These are phyloP conservation scores for Didymella glomerata DNA, from an alignment of 2,329 filamentous ascomycete species.

Conservation along the genomic window DNA sequence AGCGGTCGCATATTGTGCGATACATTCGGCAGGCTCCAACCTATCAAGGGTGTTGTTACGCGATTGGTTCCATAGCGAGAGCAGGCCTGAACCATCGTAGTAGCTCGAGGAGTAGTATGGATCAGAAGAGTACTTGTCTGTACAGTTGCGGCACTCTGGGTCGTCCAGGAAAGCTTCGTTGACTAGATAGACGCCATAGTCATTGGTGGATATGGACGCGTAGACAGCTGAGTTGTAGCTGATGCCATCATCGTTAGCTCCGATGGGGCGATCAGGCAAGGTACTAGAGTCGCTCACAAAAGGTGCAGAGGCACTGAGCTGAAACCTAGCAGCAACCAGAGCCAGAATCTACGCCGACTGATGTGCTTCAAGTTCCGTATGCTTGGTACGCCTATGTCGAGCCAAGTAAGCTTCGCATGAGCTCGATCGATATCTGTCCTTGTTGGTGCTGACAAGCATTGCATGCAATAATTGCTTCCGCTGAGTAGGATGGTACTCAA, in stretches of 20 bases:
- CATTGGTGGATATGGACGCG: slow-evolving; percentile 19
- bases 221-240: slow-evolving; percentile 40
- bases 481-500: slow-evolving; percentile 57
- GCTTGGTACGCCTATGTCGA: slow-evolving; percentile 32
- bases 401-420: slow-evolving; percentile 43
- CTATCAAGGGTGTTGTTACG: not conserved
- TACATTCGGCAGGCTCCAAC: not conserved
- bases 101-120: not conserved
- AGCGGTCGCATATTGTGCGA: not conserved
- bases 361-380: slow-evolving; percentile 29
- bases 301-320: slow-evolving; percentile 32
- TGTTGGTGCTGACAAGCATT: slow-evolving; percentile 60
- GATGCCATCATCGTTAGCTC: not conserved
- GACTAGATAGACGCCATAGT: slow-evolving; percentile 5
- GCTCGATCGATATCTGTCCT: slow-evolving; percentile 59
- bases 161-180: not conserved
- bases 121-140: not conserved
- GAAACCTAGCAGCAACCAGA: slow-evolving; percentile 25
- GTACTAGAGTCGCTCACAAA: slow-evolving; percentile 11
- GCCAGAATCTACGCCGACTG: slow-evolving; percentile 6
- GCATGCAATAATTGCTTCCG: slow-evolving; percentile 62
- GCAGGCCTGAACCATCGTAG: not conserved
- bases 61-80: not conserved
- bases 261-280: too few relatives aligned
- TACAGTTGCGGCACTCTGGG: not conserved